phyloP scores from a whole-genome alignment of 192 early-diverging fungal species.

The Coemansia umbellata region DNA sequence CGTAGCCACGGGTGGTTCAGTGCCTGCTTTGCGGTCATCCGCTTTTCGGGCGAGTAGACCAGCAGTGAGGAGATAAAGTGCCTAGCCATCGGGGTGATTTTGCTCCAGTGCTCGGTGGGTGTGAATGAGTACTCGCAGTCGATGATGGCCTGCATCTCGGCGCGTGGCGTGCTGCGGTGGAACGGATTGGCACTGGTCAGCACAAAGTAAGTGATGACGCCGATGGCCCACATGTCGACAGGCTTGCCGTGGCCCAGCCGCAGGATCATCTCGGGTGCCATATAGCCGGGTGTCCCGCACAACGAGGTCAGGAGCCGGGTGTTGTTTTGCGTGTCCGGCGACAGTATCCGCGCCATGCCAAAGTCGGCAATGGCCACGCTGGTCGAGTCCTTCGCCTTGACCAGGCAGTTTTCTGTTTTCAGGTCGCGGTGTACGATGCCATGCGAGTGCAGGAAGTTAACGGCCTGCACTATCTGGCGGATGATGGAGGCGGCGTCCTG shows the following conservation, averaged over 20 bases:
- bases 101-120: conserved; percentile 59
- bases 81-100: conserved; percentile 58
- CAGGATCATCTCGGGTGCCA: conserved; percentile 59
- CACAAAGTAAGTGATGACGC: conserved; percentile 72
- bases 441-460: conserved; percentile 79
- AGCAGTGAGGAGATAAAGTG: conserved; percentile 70
- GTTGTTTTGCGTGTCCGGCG: conserved; percentile 36
- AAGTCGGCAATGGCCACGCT: conserved; percentile 79
- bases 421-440: conserved; percentile 83
- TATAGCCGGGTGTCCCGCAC: conserved; percentile 81
- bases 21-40: conserved; percentile 73
- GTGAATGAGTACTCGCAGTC: conserved; percentile 61
- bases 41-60: conserved; percentile 58
- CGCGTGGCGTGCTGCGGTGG: conserved; percentile 46
- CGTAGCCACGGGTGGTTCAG: conserved; percentile 75
- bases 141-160: conserved; percentile 60
- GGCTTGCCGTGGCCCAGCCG: conserved; percentile 61
- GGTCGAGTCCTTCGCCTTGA: conserved; percentile 56
- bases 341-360: conserved; percentile 66
- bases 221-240: conserved; percentile 83
- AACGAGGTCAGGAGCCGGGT: conserved; percentile 61
- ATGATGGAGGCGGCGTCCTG: conserved; percentile 77
- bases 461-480: conserved; percentile 69
- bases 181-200: conserved; percentile 74
- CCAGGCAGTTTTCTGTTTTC: conserved; percentile 78